Evolutionary conservation across 1,139 yeast genomes (phyloP), one percentile per base, ranked within the genome.

Genomic region (Yamadazyma buinensis): DNA sequence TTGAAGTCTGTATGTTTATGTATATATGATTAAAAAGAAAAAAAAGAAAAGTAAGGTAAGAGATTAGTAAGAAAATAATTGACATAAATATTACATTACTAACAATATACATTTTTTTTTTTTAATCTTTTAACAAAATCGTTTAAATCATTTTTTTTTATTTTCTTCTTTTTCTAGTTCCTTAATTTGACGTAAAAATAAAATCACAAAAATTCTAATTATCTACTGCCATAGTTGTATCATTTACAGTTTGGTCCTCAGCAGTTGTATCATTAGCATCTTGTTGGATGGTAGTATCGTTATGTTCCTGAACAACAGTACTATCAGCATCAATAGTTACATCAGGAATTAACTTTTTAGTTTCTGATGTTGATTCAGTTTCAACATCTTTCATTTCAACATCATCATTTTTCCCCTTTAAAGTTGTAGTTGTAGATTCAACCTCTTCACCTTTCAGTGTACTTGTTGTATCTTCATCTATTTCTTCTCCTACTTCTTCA

Each of bases 181-280:
- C n/a, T n/a, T n/a, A n/a, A n/a, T n/a, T n/a, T n/a, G n/a, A n/a
- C n/a, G n/a, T n/a, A n/a, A n/a, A n/a, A n/a, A n/a, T n/a, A n/a
- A n/a, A n/a, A n/a, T n/a, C n/a, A n/a, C n/a, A n/a, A n/a, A n/a
- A n/a, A n/a, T 22, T 22, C 9, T 22, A 11, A 22, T 22, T 22
- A 11, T 22, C 23, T 6, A n/a, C 55, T 27, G 50, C 44, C 37
- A 52, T 48, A n/a, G n/a, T n/a, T 9, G 64, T 46, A 24, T 60
- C 65, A 36, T 57, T 59, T 7, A 59, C 58, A 2, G 67, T 59
- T 19, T 61, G 59, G 23, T 67, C 73, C 34, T 67, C 72, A 34
- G 69, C 52, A 19, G 72, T 67, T 21, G 71, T 64, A 37, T 67
- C 74, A 37, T 67, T 64, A 23, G 59, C 65, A 35, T 67, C 72